Percentiles rank a stretch among this genome's conserved stretches.
phyloP scores from a whole-genome alignment of 345 rosid genomes.

The Eucalyptus marginata region DNA sequence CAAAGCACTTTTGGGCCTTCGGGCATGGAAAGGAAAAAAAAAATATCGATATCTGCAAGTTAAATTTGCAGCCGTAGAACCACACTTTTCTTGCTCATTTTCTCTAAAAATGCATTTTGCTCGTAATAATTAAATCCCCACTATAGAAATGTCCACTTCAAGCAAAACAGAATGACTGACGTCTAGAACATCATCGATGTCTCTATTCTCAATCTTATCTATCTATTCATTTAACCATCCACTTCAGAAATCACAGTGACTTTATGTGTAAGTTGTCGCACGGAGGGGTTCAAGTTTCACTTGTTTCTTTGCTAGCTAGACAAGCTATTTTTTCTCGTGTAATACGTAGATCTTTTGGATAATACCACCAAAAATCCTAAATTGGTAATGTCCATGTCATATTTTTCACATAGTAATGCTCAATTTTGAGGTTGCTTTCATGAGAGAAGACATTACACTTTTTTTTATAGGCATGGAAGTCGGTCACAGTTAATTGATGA shows the following conservation, averaged over 20 bases:
- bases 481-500: not conserved
- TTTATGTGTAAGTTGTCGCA: not conserved
- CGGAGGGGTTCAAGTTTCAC: not conserved
- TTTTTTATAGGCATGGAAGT: not conserved
- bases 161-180: not conserved
- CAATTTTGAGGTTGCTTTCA: not conserved
- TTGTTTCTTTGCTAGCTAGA: not conserved
- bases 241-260: not conserved
- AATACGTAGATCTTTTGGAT: not conserved
- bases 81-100: not conserved
- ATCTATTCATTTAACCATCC: not conserved
- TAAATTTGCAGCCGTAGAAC: not conserved
- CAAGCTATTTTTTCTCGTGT: not conserved
- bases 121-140: not conserved
- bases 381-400: fast-evolving
- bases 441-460: not conserved
- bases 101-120: not conserved
- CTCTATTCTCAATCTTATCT: not conserved
- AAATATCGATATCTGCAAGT: not conserved
- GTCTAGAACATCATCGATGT: not conserved
- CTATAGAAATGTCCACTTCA: not conserved
- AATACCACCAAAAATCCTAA: not conserved
- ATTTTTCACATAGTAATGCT: not conserved
- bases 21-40: not conserved
- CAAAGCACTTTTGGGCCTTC: not conserved